These are phyloP conservation scores for Mimosa bimucronata DNA, from an alignment of 306 rosid genomes.

Conservation along the genomic window DNA sequence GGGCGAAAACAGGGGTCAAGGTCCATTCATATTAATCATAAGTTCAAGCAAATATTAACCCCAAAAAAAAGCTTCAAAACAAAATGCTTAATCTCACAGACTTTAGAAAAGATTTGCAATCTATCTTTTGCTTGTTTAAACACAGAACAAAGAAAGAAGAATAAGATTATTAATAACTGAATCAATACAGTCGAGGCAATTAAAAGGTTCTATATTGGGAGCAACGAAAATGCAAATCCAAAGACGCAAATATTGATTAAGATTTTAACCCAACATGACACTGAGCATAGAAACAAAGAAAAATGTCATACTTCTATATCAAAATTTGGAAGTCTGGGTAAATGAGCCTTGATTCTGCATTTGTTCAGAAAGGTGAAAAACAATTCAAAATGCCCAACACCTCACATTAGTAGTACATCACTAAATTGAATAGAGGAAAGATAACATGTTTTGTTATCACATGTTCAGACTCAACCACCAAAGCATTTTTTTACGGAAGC, in stretches of 20 bases:
- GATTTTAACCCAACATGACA: neutral
- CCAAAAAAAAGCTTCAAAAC: too few species aligned
- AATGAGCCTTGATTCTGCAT: neutral
- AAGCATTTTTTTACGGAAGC: too few species aligned
- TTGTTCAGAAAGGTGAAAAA: neutral
- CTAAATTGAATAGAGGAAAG: slow-evolving; percentile 3
- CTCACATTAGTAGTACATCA: slow-evolving; percentile 17
- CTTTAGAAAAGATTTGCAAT: too few species aligned
- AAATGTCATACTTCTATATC: slow-evolving; percentile 6
- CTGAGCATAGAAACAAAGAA: neutral
- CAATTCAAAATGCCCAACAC: neutral
- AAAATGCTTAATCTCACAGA: too few species aligned
- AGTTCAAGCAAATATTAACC: too few species aligned
- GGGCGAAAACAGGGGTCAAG: too few species aligned
- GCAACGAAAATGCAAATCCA: neutral
- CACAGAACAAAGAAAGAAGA: slow-evolving; percentile 5
- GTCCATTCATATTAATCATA: too few species aligned
- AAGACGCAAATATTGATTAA: neutral
- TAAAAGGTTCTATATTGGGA: neutral
- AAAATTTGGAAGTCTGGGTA: neutral
- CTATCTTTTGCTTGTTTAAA: too few species aligned
- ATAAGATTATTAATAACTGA: neutral
- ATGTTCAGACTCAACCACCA: slow-evolving; percentile 21
- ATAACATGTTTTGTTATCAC: neutral
- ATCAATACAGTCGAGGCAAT: neutral